A percentile compares a stretch with the other conserved stretches of the same genome.
These are phyloP conservation scores for Reticulascus tulasneorum DNA, from an alignment of 2,329 filamentous ascomycete genomes.

Conservation along the genomic window DNA sequence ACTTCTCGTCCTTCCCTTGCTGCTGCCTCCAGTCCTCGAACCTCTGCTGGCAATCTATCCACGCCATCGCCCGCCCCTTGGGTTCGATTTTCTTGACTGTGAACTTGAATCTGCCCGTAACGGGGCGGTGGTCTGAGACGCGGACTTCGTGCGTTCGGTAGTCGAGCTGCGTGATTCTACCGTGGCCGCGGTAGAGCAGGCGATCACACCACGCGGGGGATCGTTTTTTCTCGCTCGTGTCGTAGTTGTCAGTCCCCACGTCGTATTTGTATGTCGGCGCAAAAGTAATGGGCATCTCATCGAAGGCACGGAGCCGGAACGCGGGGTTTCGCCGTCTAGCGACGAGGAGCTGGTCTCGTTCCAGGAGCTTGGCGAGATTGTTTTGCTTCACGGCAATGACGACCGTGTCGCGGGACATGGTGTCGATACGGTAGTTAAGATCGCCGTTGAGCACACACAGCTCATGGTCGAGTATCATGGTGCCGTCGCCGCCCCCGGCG, in stretches of 20 bases:
- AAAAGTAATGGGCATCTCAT: slow-evolving; percentile 87
- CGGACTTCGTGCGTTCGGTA: slow-evolving; percentile 86
- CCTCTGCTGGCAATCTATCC: slow-evolving; percentile 69
- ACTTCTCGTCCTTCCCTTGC: slow-evolving; percentile 74
- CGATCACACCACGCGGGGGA: slow-evolving; percentile 97
- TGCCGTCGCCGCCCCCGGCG: slow-evolving; percentile 88
- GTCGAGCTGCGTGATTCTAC: slow-evolving; percentile 79
- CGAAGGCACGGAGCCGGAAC: slow-evolving; percentile 83
- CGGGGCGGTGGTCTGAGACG: slow-evolving; percentile 89
- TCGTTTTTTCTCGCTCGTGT: slow-evolving; percentile 90
- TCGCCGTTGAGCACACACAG: slow-evolving; percentile 96
- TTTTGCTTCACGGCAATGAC: slow-evolving; percentile 77
- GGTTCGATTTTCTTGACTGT: slow-evolving; percentile 78
- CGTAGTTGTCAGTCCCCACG: slow-evolving; percentile 89
- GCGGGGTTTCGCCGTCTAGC: slow-evolving; percentile 84
- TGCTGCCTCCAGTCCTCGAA: slow-evolving; percentile 69
- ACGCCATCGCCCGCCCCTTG: slow-evolving; percentile 59
- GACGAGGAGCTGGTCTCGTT: slow-evolving; percentile 88
- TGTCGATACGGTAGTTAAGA: slow-evolving; percentile 96
- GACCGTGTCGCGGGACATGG: slow-evolving; percentile 90
- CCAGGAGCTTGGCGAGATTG: slow-evolving; percentile 81
- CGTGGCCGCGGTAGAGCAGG: slow-evolving; percentile 77
- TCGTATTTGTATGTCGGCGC: slow-evolving; percentile 98
- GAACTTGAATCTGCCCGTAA: slow-evolving; percentile 79
- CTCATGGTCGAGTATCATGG: slow-evolving; percentile 93